phyloP scores from a whole-genome alignment of 306 rosid species.

The Corylus heterophylla region DNA sequence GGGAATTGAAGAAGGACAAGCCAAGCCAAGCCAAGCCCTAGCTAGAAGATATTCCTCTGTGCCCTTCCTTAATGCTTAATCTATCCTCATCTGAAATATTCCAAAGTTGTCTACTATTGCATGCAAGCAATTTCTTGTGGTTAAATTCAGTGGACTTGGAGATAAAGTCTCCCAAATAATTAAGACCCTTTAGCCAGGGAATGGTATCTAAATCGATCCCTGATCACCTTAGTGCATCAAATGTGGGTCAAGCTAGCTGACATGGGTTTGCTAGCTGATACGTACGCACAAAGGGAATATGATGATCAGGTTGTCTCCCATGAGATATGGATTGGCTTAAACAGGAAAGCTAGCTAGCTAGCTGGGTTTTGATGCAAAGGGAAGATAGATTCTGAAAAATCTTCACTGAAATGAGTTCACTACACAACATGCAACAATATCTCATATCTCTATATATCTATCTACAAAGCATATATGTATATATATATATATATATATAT shows the following conservation, averaged over 20 bases:
- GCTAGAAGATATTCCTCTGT: constrained; percentile 72
- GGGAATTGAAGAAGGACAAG: constrained; percentile 25
- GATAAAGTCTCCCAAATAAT: constrained; percentile 20
- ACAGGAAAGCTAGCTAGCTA: constrained; percentile 26
- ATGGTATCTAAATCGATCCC: constrained; percentile 48
- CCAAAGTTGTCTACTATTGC: constrained; percentile 26
- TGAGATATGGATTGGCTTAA: constrained; percentile 46
- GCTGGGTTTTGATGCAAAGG: constrained; percentile 55
- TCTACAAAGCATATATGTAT: constrained; percentile 32
- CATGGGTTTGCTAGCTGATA: background rate
- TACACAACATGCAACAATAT: constrained; percentile 30
- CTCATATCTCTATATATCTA: background rate
- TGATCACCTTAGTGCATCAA: constrained; percentile 31
- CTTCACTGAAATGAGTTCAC: constrained; percentile 39
- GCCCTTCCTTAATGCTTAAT: constrained; percentile 45
- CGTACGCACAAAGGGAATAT: constrained; percentile 49
- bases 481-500: constrained; percentile 41
- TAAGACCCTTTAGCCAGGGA: constrained; percentile 51
- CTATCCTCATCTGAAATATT: constrained; percentile 26
- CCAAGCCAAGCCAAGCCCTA: constrained; percentile 34
- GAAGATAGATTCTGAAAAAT: constrained; percentile 55
- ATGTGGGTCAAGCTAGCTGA: constrained; percentile 33
- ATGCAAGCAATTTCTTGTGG: constrained; percentile 23
- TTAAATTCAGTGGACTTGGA: constrained; percentile 35
- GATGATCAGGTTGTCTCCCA: constrained; percentile 13